phyloP scores from a whole-genome alignment of 306 rosid species.

The Carpinus fangiana region DNA sequence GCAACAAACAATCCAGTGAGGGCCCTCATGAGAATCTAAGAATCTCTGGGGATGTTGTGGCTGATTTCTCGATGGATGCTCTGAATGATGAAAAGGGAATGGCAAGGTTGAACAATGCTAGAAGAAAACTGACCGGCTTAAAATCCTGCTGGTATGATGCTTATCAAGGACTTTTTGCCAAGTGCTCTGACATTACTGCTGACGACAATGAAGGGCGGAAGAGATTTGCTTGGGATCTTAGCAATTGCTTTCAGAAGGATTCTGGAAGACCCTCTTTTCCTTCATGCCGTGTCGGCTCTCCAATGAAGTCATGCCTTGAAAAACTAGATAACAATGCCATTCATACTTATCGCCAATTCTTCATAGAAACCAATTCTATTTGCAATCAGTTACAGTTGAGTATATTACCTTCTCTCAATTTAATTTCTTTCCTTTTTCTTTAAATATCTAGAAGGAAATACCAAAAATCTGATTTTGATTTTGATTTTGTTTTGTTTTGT shows the following conservation, averaged over 20 bases:
- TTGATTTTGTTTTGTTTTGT: background rate
- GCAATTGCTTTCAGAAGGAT: slow-evolving; percentile 81
- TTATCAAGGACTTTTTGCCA: slow-evolving; percentile 60
- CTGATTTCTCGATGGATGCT: slow-evolving; percentile 65
- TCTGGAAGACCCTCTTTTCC: slow-evolving; percentile 68
- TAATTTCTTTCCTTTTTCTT: background rate
- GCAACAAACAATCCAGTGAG: slow-evolving; percentile 28
- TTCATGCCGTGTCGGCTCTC: slow-evolving; percentile 45
- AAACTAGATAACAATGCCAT: slow-evolving; percentile 53
- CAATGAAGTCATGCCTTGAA: slow-evolving; percentile 48
- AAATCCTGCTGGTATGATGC: slow-evolving; percentile 74
- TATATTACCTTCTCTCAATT: slow-evolving; percentile 1
- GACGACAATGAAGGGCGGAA: slow-evolving; percentile 56
- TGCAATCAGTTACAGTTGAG: slow-evolving; percentile 83
- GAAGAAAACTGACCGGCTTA: slow-evolving; percentile 44
- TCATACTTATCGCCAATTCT: slow-evolving; percentile 73
- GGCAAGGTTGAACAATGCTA: slow-evolving; percentile 52
- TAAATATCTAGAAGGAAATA: background rate
- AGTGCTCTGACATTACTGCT: slow-evolving; percentile 64
- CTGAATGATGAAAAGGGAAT: slow-evolving; percentile 54
- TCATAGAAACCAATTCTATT: slow-evolving; percentile 78
- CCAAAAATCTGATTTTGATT: background rate
- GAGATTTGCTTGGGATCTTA: slow-evolving; percentile 80
- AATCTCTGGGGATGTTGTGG: slow-evolving; percentile 23
- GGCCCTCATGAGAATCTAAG: slow-evolving; percentile 5